Evolutionary conservation across 2,329 filamentous ascomycete species (phyloP).

Genomic region (Sporothrix schenckii): DNA sequence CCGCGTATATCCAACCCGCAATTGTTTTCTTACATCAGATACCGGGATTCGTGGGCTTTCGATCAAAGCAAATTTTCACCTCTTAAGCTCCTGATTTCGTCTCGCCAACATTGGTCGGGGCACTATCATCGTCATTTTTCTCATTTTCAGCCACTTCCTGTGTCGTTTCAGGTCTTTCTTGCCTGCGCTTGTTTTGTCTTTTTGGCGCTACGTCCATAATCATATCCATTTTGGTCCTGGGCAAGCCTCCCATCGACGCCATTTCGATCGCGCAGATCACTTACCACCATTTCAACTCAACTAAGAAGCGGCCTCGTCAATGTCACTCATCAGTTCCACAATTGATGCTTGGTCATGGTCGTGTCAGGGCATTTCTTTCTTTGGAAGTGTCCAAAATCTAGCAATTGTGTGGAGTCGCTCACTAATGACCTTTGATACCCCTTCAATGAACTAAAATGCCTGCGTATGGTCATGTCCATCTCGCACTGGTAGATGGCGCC

Average conservation of each 20-base stretch:
- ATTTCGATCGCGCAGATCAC: constrained; percentile 24
- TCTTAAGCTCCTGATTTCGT: constrained; percentile 10
- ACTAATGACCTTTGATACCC: neutral
- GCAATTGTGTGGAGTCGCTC: neutral
- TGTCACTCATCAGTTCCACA: neutral
- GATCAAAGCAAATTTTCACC: neutral
- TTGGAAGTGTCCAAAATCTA: neutral
- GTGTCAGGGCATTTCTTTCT: neutral
- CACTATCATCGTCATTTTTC: neutral
- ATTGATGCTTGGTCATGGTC: neutral
- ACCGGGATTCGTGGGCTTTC: neutral
- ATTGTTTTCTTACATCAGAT: too few relatives aligned
- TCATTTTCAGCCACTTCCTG: constrained; percentile 6
- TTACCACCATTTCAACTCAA: neutral
- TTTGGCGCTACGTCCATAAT: neutral
- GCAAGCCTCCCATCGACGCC: constrained; percentile 17
- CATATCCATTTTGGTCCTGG: constrained; percentile 14
- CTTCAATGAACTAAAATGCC: too few relatives aligned
- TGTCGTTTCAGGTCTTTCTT: constrained; percentile 10
- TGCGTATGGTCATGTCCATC: too few relatives aligned
- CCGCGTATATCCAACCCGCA: too few relatives aligned
- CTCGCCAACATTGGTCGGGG: neutral
- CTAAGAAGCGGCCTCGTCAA: neutral
- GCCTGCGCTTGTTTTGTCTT: constrained; percentile 3
- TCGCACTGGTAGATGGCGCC: too few relatives aligned